Percentiles rank a stretch among this genome's conserved stretches.
phyloP scores from a whole-genome alignment of 2,329 filamentous ascomycete genomes.

The Neonectria sp. region DNA sequence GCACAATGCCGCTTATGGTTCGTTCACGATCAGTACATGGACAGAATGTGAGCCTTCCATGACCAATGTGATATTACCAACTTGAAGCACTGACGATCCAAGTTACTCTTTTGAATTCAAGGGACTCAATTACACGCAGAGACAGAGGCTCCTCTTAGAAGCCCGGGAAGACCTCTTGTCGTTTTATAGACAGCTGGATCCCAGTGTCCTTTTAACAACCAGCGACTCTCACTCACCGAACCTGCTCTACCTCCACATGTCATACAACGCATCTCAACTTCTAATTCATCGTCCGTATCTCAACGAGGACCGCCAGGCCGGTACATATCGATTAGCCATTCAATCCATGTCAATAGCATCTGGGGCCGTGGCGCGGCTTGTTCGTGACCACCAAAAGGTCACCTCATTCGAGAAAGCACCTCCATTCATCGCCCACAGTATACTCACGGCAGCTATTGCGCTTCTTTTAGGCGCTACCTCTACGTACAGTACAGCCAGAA shows the following conservation, averaged over 20 bases:
- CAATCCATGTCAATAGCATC: background rate
- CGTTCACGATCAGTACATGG: conserved; percentile 22
- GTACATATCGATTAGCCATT: background rate
- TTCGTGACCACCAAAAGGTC: conserved; percentile 7
- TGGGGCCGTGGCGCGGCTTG: background rate
- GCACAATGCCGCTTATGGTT: conserved; percentile 14
- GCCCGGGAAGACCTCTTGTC: conserved; percentile 4
- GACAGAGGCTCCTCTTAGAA: background rate
- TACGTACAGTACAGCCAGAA: background rate
- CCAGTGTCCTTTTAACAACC: background rate
- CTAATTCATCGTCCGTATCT: conserved; percentile 14
- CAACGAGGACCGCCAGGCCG: background rate
- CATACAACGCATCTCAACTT: conserved; percentile 16
- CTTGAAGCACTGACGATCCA: background rate
- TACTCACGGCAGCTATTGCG: conserved; percentile 15
- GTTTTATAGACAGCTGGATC: conserved; percentile 2
- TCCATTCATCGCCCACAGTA: conserved; percentile 7
- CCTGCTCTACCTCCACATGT: conserved; percentile 14
- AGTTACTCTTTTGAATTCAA: conserved; percentile 17
- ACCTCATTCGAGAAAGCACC: background rate
- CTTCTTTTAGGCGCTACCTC: conserved; percentile 9
- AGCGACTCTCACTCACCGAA: background rate
- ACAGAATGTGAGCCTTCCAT: conserved; percentile 2
- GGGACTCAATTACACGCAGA: background rate
- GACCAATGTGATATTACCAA: no score